Evolutionary conservation across 495 filamentous ascomycete species (phyloP).

Genomic region (Apiosordaria backusii): DNA sequence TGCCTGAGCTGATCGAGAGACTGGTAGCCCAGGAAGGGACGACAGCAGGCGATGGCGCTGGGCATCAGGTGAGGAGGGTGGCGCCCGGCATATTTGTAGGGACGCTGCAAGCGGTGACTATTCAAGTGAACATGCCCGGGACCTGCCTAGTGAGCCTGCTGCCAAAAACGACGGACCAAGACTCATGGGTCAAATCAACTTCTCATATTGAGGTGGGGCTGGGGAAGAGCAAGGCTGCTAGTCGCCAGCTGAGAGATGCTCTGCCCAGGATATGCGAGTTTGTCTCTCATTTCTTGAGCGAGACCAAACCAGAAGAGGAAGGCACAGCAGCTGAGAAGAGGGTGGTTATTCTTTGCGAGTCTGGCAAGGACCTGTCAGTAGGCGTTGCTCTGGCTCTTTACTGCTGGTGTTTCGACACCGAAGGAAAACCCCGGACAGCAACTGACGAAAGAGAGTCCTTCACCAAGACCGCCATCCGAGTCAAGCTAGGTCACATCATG

Average conservation of each 20-base stretch:
- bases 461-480: conserved; percentile 72
- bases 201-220: conserved; percentile 60
- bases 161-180: conserved; percentile 34
- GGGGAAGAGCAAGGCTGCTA: conserved; percentile 65
- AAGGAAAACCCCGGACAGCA: conserved; percentile 28
- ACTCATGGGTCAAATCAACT: conserved; percentile 33
- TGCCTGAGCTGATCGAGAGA: conserved; percentile 59
- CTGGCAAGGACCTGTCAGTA: conserved; percentile 41
- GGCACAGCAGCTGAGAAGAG: conserved; percentile 8
- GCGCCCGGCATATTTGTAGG: conserved; percentile 36
- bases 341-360: conserved; percentile 41
- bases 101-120: conserved; percentile 22
- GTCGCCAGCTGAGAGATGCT: conserved; percentile 66
- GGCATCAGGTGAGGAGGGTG: conserved; percentile 35
- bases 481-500: conserved; percentile 73
- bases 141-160: conserved; percentile 30
- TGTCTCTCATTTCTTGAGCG: conserved; percentile 28
- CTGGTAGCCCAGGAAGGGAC: conserved; percentile 42
- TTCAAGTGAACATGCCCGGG: conserved; percentile 6
- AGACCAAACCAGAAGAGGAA: not conserved
- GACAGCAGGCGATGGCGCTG: conserved; percentile 12
- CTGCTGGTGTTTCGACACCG: conserved; percentile 41
- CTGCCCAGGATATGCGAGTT: conserved; percentile 57
- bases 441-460: conserved; percentile 37
- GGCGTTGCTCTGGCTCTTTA: conserved; percentile 49